phyloP scores from a whole-genome alignment of 1,139 yeast species.

The Yarrowia galli region DNA sequence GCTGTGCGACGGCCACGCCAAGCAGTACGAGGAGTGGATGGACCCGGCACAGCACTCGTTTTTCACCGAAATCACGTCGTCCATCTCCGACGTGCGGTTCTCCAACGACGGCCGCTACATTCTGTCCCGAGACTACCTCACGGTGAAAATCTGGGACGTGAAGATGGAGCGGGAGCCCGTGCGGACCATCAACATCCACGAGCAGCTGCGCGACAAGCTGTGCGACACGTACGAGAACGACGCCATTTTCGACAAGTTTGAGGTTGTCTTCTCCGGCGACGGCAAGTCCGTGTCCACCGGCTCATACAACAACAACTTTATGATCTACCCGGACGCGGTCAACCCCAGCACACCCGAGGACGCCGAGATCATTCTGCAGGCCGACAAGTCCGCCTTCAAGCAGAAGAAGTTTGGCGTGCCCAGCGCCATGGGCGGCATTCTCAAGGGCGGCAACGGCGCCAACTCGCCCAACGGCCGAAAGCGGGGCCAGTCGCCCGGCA shows the following conservation, averaged over 20 bases:
- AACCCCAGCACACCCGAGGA: slow-evolving; percentile 59
- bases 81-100: slow-evolving; percentile 93
- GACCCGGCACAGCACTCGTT: slow-evolving; percentile 95
- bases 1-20: slow-evolving; percentile 88
- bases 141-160: slow-evolving; percentile 97
- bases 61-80: slow-evolving; percentile 95
- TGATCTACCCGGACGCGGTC: slow-evolving; percentile 87
- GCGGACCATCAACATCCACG: slow-evolving; percentile 94
- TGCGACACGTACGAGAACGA: slow-evolving; percentile 99
- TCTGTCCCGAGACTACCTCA: slow-evolving; percentile 95
- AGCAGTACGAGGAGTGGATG: slow-evolving; percentile 86
- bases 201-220: slow-evolving; percentile 87
- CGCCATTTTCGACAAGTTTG: slow-evolving; percentile 98
- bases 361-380: slow-evolving; percentile 85
- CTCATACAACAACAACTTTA: slow-evolving; percentile 93
- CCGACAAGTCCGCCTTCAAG: slow-evolving; percentile 97
- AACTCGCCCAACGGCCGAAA: slow-evolving; percentile 40
- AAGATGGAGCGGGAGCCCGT: slow-evolving; percentile 96
- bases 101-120: slow-evolving; percentile 92
- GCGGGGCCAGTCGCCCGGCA: slow-evolving; percentile 44
- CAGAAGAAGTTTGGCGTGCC: slow-evolving; percentile 66
- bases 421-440: slow-evolving; percentile 46
- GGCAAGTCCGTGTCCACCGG: slow-evolving; percentile 95
- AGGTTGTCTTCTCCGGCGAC: slow-evolving; percentile 94
- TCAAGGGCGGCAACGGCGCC: slow-evolving; percentile 42